Conservation (phyloP, 352 stramenopile genomes). For the Aphanomyces euteiches region DNA sequence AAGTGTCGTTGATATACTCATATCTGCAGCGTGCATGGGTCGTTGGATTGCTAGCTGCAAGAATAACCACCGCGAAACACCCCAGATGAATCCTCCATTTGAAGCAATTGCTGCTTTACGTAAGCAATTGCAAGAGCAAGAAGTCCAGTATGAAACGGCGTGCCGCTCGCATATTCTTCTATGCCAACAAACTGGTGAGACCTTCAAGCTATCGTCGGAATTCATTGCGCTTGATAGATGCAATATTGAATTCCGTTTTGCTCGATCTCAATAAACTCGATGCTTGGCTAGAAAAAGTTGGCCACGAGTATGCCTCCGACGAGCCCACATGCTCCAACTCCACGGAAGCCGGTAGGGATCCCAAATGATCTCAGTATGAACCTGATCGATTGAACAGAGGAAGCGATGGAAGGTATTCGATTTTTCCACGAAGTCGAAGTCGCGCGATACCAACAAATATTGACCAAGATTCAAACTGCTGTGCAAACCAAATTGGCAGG, state of each 20-base stretch:
- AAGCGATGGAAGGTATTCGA: constrained; percentile 77
- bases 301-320: constrained; percentile 50
- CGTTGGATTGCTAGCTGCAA: constrained; percentile 84
- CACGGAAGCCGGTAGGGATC: constrained; percentile 37
- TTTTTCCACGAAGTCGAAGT: constrained; percentile 83
- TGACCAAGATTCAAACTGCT: constrained; percentile 60
- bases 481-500: constrained; percentile 63
- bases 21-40: constrained; percentile 46
- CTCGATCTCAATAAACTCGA: constrained; percentile 84
- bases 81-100: constrained; percentile 62
- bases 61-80: constrained; percentile 77
- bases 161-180: constrained; percentile 68
- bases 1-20: not conserved
- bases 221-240: constrained; percentile 14
- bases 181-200: constrained; percentile 80
- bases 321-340: constrained; percentile 40
- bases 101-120: constrained; percentile 32
- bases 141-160: constrained; percentile 57
- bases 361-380: too few species aligned
- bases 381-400: constrained; percentile 35
- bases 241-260: constrained; percentile 70
- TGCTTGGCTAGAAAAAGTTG: constrained; percentile 67
- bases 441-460: constrained; percentile 74
- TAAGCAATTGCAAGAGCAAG: constrained; percentile 71
- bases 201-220: constrained; percentile 13